These are phyloP conservation scores for Salix exigua DNA, from an alignment of 345 rosid genomes.

Conservation along the genomic window DNA sequence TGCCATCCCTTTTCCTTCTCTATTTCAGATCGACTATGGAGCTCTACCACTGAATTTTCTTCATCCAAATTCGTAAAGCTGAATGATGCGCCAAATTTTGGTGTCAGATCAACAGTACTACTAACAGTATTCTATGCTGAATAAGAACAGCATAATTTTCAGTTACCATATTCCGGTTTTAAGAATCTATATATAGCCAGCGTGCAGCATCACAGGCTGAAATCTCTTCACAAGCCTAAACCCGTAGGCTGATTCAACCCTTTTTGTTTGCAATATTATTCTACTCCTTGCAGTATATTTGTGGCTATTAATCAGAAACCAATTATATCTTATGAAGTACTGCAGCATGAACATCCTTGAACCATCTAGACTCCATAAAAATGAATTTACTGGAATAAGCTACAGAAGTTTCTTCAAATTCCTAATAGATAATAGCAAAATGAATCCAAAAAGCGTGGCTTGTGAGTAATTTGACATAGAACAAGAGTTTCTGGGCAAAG, in stretches of 20 bases:
- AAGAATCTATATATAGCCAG: not conserved
- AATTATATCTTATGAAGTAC: not conserved
- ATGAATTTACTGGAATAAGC: not conserved
- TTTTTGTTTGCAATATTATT: not conserved
- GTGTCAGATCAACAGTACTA: not conserved
- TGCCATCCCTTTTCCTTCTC: slow-evolving; percentile 43
- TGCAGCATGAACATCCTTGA: not conserved
- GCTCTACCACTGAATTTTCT: not conserved
- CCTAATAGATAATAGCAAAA: not conserved
- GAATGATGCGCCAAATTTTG: not conserved
- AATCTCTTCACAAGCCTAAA: not conserved
- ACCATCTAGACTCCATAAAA: not conserved
- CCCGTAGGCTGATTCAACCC: not conserved
- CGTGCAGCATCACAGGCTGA: not conserved
- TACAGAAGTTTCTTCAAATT: not conserved
- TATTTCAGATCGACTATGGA: not conserved
- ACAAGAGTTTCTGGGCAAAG: not conserved
- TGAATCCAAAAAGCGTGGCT: not conserved
- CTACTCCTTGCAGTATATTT: not conserved
- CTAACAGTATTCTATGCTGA: not conserved
- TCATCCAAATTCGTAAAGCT: not conserved
- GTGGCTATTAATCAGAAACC: not conserved
- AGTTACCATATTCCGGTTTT: not conserved
- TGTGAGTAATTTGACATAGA: not conserved
- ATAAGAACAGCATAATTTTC: not conserved